These are phyloP conservation scores for Jatropha podagrica DNA, from an alignment of 441 rosid genomes.

Conservation along the genomic window DNA sequence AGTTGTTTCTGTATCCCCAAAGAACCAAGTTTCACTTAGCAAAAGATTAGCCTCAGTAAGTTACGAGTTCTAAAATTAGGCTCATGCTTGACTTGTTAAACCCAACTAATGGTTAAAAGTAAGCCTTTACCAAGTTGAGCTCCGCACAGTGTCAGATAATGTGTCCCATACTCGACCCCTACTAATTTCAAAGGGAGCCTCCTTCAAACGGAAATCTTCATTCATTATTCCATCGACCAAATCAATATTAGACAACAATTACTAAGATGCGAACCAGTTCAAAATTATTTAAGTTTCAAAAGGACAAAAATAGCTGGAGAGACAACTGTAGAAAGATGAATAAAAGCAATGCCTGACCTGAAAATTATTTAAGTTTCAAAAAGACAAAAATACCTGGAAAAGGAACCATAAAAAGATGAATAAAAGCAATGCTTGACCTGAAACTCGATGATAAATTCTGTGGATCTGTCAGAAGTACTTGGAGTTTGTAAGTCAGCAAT, in stretches of 20 bases:
- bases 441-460: constrained; percentile 70
- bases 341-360: no score
- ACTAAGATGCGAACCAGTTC: neutral
- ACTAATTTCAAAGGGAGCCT: neutral
- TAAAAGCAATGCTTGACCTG: constrained; percentile 53
- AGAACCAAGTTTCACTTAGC: neutral
- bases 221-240: neutral
- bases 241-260: neutral
- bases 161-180: neutral
- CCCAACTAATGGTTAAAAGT: neutral
- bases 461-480: constrained; percentile 47
- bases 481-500: constrained; percentile 39
- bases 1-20: neutral
- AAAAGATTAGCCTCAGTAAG: neutral
- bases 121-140: neutral
- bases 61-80: neutral
- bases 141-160: neutral
- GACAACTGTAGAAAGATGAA: neutral
- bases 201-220: neutral
- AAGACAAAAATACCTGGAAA: neutral
- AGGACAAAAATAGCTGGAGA: no score
- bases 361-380: neutral
- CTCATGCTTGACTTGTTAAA: neutral
- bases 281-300: neutral
- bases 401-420: neutral